phyloP scores from a whole-genome alignment of 139 green algal species.

The Chlorella vulgaris region DNA sequence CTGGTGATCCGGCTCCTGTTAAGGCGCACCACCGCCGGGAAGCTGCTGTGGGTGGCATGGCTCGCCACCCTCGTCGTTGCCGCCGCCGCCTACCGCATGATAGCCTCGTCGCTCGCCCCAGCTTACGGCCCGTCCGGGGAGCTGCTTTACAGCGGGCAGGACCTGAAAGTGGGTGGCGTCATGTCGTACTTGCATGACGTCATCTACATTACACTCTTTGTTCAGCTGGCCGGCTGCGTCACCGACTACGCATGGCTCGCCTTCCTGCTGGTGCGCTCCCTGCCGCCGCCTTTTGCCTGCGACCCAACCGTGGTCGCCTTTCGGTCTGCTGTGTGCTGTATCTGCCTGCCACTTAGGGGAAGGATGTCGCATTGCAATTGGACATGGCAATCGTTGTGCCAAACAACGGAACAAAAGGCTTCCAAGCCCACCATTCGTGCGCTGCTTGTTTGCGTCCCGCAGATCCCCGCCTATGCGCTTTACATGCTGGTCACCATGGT shows the following conservation, averaged over 20 bases:
- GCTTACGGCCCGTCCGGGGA: constrained; percentile 59
- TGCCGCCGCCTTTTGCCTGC: no score
- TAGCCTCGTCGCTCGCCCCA: constrained; percentile 61
- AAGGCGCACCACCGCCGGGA: constrained; percentile 8
- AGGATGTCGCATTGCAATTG: no score
- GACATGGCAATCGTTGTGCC: no score
- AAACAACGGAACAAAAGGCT: no score
- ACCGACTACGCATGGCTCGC: constrained; percentile 59
- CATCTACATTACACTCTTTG: constrained; percentile 71
- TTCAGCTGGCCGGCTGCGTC: constrained; percentile 56
- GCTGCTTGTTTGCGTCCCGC: neutral
- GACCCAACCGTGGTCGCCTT: no score
- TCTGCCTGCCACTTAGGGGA: no score
- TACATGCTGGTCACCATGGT: constrained; percentile 34
- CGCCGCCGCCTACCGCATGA: constrained; percentile 51
- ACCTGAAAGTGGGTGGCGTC: constrained; percentile 70
- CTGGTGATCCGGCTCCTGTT: constrained; percentile 46
- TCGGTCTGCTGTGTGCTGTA: no score
- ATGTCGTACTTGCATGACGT: constrained; percentile 75
- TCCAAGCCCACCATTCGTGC: neutral
- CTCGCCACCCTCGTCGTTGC: constrained; percentile 37
- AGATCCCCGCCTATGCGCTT: constrained; percentile 44
- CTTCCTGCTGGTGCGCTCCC: constrained; percentile 49
- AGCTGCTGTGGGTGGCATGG: constrained; percentile 42
- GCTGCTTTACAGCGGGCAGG: constrained; percentile 67